These are phyloP conservation scores for Sisymbrium irio DNA, from an alignment of 345 rosid genomes.

Conservation along the genomic window DNA sequence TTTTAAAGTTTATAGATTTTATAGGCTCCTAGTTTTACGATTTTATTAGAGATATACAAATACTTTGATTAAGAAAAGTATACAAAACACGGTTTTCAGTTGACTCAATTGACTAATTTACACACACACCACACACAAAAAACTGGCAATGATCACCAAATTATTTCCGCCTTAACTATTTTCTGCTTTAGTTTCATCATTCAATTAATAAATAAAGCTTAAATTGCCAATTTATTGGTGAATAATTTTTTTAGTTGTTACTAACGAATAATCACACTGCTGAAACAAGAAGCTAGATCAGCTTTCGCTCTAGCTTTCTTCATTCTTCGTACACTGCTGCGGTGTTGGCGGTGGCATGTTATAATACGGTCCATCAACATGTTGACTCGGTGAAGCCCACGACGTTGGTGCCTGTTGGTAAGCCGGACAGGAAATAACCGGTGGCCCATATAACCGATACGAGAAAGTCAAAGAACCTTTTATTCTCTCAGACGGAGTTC, in stretches of 20 bases:
- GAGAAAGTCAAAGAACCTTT: conserved; percentile 58
- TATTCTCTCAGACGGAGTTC: conserved; percentile 51
- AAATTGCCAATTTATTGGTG: background rate
- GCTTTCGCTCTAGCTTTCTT: no score
- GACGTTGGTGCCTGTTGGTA: background rate
- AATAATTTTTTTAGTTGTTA: background rate
- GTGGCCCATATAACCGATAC: conserved; percentile 42
- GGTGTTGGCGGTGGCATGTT: background rate
- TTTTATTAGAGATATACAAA: background rate
- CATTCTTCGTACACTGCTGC: conserved; percentile 40
- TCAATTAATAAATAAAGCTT: background rate
- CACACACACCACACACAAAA: no score
- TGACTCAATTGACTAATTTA: no score
- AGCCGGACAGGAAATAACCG: background rate
- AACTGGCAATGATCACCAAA: no score
- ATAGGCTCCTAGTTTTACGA: background rate
- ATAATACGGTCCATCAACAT: conserved; percentile 19
- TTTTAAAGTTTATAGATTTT: background rate
- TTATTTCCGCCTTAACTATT: background rate
- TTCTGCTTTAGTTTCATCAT: background rate
- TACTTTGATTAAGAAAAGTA: no score
- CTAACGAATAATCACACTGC: background rate
- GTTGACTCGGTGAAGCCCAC: background rate
- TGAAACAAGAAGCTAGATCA: no score
- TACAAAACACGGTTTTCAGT: no score